Percentiles rank a stretch among this genome's conserved stretches.
phyloP scores from a whole-genome alignment of 306 rosid genomes.

The Quercus glauca region DNA sequence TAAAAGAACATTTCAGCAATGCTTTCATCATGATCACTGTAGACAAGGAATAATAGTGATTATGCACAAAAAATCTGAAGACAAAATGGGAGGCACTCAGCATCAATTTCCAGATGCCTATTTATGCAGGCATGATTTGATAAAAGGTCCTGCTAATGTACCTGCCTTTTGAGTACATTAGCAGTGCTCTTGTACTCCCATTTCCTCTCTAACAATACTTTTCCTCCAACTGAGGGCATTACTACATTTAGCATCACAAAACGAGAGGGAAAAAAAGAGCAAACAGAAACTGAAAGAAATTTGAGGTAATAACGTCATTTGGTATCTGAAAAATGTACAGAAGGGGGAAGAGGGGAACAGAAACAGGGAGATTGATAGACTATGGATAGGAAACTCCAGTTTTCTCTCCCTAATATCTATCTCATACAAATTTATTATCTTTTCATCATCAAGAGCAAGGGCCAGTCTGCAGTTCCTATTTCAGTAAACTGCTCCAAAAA shows the following conservation, averaged over 20 bases:
- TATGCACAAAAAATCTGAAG: background rate
- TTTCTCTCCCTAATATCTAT: background rate
- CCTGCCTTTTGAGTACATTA: background rate
- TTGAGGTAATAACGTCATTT: no score
- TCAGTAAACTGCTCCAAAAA: background rate
- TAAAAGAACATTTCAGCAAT: constrained; percentile 13
- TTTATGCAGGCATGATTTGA: background rate
- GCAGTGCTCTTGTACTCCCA: background rate
- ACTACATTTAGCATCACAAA: background rate
- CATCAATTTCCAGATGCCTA: background rate
- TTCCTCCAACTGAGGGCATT: background rate
- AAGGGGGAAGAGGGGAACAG: no score
- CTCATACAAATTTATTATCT: background rate
- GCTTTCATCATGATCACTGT: background rate
- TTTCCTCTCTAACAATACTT: background rate
- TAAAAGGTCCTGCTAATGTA: background rate
- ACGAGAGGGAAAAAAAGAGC: background rate
- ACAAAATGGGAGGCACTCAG: background rate
- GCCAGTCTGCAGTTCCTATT: background rate
- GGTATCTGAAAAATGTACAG: no score
- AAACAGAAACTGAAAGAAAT: background rate
- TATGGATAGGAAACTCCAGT: background rate
- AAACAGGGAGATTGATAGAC: background rate
- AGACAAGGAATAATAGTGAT: background rate
- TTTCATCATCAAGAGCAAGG: background rate